Evolutionary conservation across 2,329 filamentous ascomycete species (phyloP).

Genomic region (Aspergillus transmontanensis): DNA sequence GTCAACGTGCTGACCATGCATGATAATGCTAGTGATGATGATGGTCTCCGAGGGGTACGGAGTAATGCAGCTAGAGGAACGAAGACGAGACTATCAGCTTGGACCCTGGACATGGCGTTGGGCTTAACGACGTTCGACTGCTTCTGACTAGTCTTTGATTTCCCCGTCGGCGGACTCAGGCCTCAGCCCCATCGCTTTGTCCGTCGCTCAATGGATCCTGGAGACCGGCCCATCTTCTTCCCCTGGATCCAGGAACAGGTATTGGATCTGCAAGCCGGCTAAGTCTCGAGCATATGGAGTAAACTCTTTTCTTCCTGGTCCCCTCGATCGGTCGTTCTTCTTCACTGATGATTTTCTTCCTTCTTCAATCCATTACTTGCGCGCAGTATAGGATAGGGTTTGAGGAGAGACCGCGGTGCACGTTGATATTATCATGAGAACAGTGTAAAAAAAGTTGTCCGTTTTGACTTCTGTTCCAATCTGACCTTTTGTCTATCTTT

Average conservation of each 20-base stretch:
- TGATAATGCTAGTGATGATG: not conserved
- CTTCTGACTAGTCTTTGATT: not conserved
- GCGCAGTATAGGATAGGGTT: not conserved
- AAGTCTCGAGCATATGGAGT: constrained; percentile 5
- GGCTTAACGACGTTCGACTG: not conserved
- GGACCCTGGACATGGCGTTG: not conserved
- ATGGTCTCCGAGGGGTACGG: not conserved
- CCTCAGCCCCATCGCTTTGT: constrained; percentile 13
- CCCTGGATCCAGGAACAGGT: constrained; percentile 22
- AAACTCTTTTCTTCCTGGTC: constrained; percentile 9
- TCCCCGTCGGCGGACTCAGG: constrained; percentile 6
- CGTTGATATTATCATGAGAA: constrained; percentile 14
- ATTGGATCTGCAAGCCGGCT: constrained; percentile 21
- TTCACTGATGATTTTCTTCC: not conserved
- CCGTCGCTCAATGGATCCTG: constrained; percentile 13
- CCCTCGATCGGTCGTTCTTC: constrained; percentile 6
- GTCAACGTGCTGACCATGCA: not conserved
- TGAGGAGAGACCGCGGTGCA: not conserved
- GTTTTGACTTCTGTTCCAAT: not conserved
- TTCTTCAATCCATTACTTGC: constrained; percentile 1
- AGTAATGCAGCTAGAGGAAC: not conserved
- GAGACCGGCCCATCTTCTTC: constrained; percentile 17
- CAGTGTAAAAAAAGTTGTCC: not conserved
- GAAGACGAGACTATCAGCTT: not conserved
- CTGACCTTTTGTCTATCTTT: not conserved